Evolutionary conservation across 2,329 filamentous ascomycete species (phyloP).

Genomic region (Fusarium sp.): DNA sequence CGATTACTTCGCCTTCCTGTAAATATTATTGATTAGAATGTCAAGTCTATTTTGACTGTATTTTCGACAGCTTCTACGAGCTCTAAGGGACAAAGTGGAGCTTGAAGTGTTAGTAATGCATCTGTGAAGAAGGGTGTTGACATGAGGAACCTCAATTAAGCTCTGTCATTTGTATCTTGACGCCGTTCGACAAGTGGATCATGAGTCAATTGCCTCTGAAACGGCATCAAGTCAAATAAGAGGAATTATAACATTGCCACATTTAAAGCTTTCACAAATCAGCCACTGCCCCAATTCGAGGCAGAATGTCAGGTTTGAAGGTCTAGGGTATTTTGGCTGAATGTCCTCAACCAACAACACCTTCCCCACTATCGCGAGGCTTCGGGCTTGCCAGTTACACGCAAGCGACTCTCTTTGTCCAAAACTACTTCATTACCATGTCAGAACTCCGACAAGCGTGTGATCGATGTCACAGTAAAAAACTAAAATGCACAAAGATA

Average conservation of each 20-base stretch:
- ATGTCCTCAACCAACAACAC: not conserved
- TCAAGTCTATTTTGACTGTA: not conserved
- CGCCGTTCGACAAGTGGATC: not conserved
- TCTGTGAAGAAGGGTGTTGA: too few species aligned
- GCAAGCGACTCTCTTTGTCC: not conserved
- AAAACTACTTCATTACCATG: not conserved
- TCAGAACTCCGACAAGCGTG: conserved; percentile 48
- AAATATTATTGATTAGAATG: not conserved
- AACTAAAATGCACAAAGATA: conserved; percentile 56
- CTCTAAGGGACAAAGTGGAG: fast-evolving
- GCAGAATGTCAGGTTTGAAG: not conserved
- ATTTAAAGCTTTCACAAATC: too few species aligned
- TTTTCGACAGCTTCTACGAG: too few species aligned
- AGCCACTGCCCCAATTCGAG: not conserved
- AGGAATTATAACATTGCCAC: not conserved
- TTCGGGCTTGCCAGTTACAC: not conserved
- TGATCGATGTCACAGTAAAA: conserved; percentile 58
- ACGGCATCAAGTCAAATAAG: not conserved
- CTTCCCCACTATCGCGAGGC: not conserved
- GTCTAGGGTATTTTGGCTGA: conserved; percentile 2
- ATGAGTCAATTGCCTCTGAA: too few species aligned
- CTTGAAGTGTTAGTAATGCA: not conserved
- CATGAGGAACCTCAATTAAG: not conserved
- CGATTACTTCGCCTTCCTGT: too few species aligned
- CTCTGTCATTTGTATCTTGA: not conserved